Evolutionary conservation across 495 filamentous ascomycete species (phyloP), one percentile per base, ranked within the genome.

Genomic region (Aspergillus taichungensis): DNA sequence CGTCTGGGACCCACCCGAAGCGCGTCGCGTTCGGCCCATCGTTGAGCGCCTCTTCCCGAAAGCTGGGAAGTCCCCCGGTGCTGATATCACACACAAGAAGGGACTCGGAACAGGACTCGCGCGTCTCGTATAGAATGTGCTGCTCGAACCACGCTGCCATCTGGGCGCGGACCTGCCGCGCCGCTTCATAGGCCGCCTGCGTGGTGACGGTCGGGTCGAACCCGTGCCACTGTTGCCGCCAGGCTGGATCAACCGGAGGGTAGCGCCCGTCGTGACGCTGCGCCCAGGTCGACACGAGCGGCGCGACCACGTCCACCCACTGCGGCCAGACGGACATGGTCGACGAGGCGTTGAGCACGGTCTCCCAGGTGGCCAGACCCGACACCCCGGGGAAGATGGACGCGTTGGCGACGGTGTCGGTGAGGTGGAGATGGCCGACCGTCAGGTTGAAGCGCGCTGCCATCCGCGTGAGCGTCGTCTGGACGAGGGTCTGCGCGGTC

Each of bases 191-290:
- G 10, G 33, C 33, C 5, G 42, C 0, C 33, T 13, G 32, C 12
- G 34, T 44, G 13, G 13, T 30, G 33, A 8, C 6, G 10, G 12
- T 28, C 9, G 32, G n/a, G 33, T 44, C 18, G 42, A 44, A 44
- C 9, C 13, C 10, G 14, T 18, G 10, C 42, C 42, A 39, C 30
- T 47, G 42, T 30, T 52, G 8, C 3, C 33, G 36, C 47, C 47
- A 49, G 11, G 32, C 30, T n/a, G 40, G 24, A 18, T 43, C 47
- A 1, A 49, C 47, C 6, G 42, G 40, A 8, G 47, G 47, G 29
- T 40, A 49, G 28, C 36, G 33, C 0, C 47, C 40, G 1, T 18
- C 14, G 13, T 49, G 13, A 8, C n/a, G 40, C 2, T 14, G 18
- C 6, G 40, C 34, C 34, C 35, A 42, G 8, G 40, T 27, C n/a